These are phyloP conservation scores for Verticillium nonalfalfae DNA, from an alignment of 2,329 filamentous ascomycete genomes.

Conservation along the genomic window DNA sequence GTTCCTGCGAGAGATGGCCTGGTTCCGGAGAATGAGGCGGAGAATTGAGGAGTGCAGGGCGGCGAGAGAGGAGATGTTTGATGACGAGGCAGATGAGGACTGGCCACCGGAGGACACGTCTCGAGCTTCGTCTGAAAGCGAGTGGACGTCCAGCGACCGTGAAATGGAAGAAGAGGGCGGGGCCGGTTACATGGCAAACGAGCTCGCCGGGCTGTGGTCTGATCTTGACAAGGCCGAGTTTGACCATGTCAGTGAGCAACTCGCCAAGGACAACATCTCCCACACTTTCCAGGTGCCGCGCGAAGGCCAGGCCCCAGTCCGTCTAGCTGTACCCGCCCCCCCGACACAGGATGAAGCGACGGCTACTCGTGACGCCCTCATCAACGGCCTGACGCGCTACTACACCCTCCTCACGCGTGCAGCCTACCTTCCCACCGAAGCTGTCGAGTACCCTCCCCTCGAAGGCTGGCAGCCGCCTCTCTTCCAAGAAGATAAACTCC, in stretches of 20 bases:
- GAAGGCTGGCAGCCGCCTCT: background rate
- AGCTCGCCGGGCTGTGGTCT: background rate
- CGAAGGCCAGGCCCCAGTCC: background rate
- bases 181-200: background rate
- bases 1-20: background rate
- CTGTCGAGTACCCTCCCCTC: background rate
- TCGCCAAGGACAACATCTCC: background rate
- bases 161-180: background rate
- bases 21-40: background rate
- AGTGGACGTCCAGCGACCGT: background rate
- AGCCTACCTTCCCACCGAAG: background rate
- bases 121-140: too few relatives aligned
- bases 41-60: background rate
- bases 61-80: background rate
- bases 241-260: background rate
- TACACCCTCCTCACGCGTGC: background rate
- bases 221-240: background rate
- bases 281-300: background rate
- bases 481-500: background rate
- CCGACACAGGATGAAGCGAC: background rate
- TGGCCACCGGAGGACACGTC: background rate
- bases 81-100: background rate
- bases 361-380: background rate
- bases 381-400: background rate
- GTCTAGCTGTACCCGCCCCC: background rate